Evolutionary conservation across 306 rosid species (phyloP), one percentile per base, ranked within the genome.

Genomic region (Neltuma alba): DNA sequence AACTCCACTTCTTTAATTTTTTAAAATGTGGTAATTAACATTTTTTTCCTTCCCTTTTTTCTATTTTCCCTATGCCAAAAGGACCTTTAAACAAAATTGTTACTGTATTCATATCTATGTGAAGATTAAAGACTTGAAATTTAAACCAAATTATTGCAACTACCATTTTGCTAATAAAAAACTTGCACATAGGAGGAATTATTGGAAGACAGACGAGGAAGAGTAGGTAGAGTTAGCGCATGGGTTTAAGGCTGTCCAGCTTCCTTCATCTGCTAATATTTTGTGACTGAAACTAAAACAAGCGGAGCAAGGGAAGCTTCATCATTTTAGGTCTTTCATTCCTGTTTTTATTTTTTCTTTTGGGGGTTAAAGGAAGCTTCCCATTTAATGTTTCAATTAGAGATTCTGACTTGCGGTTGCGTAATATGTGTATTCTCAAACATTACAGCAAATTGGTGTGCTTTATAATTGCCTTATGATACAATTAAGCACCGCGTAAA

Each of bases 281-380:
- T 23, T 6, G 52, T 55, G 66, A 55, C 12, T 12, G 27, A 74
- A 55, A 76, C 63, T 23, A 28, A 33, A 42, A 55, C 76, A 67
- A 42, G 83, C 58, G 80, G 83, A 78, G 60, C 42, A 78, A 74
- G 1, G 11, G 33, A 66, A 34, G 77, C 81, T 45, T 69, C 58
- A 18, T 57, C 45, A 37, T 18, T 7, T 30, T 5, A 33, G 15
- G 11, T 18, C 7, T 31, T 33, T 21, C 4, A 10, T 21, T 27
- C n/a, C n/a, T n/a, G n/a, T n/a, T n/a, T 52, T 3, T 2, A 52
- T 30, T 30, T 5, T 48, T 27, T 28, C 2, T 16, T 7, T 18
- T 15, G 48, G 0, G 55, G 57, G 9, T n/a, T 5, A 18, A 73
- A 6, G 21, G 34, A 52, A 50, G 44, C 18, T 48, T 31, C 76